Conservation (phyloP, 176 grass and related monocot species). For the Secale cereale region DNA sequence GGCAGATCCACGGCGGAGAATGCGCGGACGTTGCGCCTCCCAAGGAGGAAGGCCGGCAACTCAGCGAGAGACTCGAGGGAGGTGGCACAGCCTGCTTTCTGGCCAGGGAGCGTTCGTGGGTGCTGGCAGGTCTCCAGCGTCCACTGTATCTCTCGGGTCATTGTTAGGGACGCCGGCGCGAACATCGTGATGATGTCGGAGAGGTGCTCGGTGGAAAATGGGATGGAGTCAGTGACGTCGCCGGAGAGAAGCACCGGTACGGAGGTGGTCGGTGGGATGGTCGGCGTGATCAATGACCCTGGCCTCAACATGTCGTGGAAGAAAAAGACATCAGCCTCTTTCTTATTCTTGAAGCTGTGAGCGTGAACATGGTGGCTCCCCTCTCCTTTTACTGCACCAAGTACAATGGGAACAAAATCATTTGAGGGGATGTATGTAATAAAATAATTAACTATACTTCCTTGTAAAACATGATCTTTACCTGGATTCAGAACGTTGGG, state of each 20-base stretch:
- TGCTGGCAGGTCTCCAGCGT: slow-evolving; percentile 24
- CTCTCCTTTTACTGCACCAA: background rate
- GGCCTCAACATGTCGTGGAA: background rate
- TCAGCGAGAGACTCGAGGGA: slow-evolving; percentile 28
- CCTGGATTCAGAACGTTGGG: background rate
- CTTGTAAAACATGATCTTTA: background rate
- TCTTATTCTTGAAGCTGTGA: background rate
- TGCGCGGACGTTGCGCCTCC: background rate
- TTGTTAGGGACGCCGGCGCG: background rate
- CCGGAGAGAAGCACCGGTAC: background rate
- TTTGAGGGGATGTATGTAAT: background rate
- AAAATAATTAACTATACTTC: background rate
- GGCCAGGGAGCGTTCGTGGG: background rate
- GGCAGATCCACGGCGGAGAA: background rate
- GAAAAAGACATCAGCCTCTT: slow-evolving; percentile 1
- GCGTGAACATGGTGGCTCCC: background rate
- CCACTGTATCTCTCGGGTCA: background rate
- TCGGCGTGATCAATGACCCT: slow-evolving; percentile 3
- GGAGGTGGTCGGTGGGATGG: slow-evolving; percentile 16
- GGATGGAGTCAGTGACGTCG: background rate
- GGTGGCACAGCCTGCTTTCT: slow-evolving; percentile 7
- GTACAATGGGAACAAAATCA: background rate
- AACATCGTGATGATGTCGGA: background rate
- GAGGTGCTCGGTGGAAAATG: slow-evolving; percentile 15
- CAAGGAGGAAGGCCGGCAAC: background rate